A percentile compares a stretch with the other conserved stretches of the same genome.
phyloP scores from a whole-genome alignment of 1,139 yeast genomes.

The Groenewaldozyma auringiensis region DNA sequence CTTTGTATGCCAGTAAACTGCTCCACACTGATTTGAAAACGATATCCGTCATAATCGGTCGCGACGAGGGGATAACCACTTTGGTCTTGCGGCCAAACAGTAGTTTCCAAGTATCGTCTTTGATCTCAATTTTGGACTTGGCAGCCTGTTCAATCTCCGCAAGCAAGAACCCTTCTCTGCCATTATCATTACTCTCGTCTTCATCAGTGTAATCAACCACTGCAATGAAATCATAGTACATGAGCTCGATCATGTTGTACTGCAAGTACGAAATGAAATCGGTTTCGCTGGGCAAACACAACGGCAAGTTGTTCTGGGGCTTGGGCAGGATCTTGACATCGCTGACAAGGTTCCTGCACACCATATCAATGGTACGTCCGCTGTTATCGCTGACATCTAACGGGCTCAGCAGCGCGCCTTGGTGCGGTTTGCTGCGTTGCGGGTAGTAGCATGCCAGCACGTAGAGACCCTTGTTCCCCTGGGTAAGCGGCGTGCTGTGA shows the following conservation, averaged over 20 bases:
- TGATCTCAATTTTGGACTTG: conserved; percentile 30
- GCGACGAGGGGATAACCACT: conserved; percentile 34
- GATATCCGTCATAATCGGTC: conserved; percentile 44
- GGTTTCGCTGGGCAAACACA: conserved; percentile 10
- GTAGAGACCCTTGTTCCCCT: conserved; percentile 15
- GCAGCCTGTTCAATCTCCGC: conserved; percentile 21
- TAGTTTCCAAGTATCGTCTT: conserved; percentile 21
- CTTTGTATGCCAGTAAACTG: conserved; percentile 50
- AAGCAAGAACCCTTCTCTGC: conserved; percentile 26
- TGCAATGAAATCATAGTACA: conserved; percentile 42
- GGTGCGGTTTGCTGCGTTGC: neutral
- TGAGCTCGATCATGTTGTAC: conserved; percentile 10
- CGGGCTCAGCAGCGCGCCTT: neutral
- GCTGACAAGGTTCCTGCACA: conserved; percentile 22
- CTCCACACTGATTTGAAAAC: conserved; percentile 52
- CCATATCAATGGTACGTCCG: conserved; percentile 13
- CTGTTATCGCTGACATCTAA: conserved; percentile 6
- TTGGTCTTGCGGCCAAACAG: conserved; percentile 22
- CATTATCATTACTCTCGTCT: conserved; percentile 2
- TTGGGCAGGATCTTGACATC: conserved; percentile 20
- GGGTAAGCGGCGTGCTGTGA: conserved; percentile 4
- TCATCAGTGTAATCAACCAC: conserved; percentile 27
- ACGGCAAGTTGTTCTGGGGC: neutral
- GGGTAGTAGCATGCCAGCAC: conserved; percentile 21
- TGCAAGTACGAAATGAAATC: conserved; percentile 8